Percentiles rank a stretch among this genome's conserved stretches.
phyloP scores from a whole-genome alignment of 2,329 filamentous ascomycete genomes.

The Aspergillus flavus region DNA sequence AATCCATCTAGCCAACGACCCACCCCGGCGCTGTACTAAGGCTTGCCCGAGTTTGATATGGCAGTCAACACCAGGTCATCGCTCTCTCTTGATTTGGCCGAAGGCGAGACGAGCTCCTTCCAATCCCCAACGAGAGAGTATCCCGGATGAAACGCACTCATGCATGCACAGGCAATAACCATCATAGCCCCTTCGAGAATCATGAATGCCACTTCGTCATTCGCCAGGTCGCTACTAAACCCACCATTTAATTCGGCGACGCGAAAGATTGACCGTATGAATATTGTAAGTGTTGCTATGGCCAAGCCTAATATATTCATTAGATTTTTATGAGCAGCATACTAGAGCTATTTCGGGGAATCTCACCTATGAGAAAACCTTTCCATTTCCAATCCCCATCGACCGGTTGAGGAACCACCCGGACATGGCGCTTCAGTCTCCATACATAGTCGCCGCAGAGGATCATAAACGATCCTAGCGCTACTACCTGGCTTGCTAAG shows the following conservation, averaged over 20 bases:
- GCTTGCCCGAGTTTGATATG: background rate
- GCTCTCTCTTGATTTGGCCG: background rate
- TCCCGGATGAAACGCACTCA: constrained; percentile 55
- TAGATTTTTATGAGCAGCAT: background rate
- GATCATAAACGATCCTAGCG: constrained; percentile 57
- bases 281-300: constrained; percentile 48
- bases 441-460: constrained; percentile 45
- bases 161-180: constrained; percentile 44
- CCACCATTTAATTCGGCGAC: constrained; percentile 54
- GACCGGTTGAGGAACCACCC: background rate
- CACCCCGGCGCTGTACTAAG: background rate
- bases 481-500: constrained; percentile 62
- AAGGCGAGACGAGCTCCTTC: background rate
- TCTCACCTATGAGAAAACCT: background rate
- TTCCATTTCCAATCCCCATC: background rate
- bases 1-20: background rate
- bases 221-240: constrained; percentile 51
- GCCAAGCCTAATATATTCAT: constrained; percentile 32
- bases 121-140: background rate
- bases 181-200: constrained; percentile 59
- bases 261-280: constrained; percentile 53
- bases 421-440: background rate
- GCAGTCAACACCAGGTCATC: background rate
- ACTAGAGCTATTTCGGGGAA: too few species aligned
- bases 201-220: constrained; percentile 55